Base-by-base conservation (phyloP, 352 stramenopile genomes). In the Paralagenidium karlingii region DNA sequence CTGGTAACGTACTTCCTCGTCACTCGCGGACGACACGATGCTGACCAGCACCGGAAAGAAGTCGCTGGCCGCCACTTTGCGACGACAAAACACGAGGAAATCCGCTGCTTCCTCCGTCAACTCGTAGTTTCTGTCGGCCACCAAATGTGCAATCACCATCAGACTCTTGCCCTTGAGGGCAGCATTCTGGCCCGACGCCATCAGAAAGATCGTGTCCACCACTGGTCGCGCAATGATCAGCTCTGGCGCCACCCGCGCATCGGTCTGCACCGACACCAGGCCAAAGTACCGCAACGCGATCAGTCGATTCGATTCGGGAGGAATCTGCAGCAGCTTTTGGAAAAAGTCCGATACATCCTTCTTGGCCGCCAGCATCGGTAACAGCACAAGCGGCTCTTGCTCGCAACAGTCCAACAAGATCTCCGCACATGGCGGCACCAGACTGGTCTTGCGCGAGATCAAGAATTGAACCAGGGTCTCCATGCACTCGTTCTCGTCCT, bases 401-500 rank as follows among this genome's bases (percentile, higher is more conserved):
- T 82, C 68, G 42, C 68, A 85, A 22, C 85, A 46, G 22, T 85
- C 85, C 70, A 88, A 80, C 42, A 88, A 48, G 8, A 68, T 73
- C 37, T 88, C 70, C 5, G 71, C 74, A 5, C 58, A 74, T 3
- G 76, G 32, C 9, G 74, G 74, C 9, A 88, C 66, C 13, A 88
- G 39, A 20, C 54, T 74, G 25, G 71, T 52, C 40, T 85, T 85
- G 22, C 55, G 60, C 3, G 74, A 85, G 9, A 88, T 55, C 41
- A 88, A 41, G 34, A 88, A 88, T 8, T 61, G 61, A 1, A 62
- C 79, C 2, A 81, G 49, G 13, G 60, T 67, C 7, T 59, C 51
- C 6, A 78, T 62, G 18, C 62, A 76, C n/a, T 60, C 58, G 22
- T 51, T 49, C 10, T 69, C 68, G 28, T 81, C 68, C 16, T 57